Evolutionary conservation across 768 basidiomycete genomes (phyloP), one percentile per base, ranked within the genome.

Genomic region (Trichaptum fuscoviolaceum): DNA sequence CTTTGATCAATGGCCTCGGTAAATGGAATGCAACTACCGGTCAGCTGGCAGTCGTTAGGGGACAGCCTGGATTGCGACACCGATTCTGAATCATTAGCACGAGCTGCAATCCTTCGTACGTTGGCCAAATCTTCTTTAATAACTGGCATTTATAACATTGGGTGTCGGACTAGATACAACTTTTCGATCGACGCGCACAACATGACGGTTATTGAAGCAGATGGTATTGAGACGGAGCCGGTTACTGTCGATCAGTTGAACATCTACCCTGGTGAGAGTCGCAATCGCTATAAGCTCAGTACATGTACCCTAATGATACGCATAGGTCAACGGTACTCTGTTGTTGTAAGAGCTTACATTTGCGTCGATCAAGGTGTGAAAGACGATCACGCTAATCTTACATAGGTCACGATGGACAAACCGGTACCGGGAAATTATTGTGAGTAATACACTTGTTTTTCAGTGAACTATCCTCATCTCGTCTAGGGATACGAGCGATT

Each of bases 1-100:
- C 80, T 18, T 71, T 80, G 7, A 83, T 83, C 69, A 84, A 83
- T 60, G 83, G 83, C 1, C 57, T 76, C 1, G 83, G 83, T 24
- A 76, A 74, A 64, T 18, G 68, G 5, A 73, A 74, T 30, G 79
- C 76, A 1, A 73, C 79, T 1, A 67, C 71, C 10, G 64, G 73
- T 0, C 75, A 77, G 8, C 74, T 82, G 27, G 70, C 79, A 0
- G 77, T 83, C 42, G 70, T 82, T 62, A 75, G 72, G 35, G 82
- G 83, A 63, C 70, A 73, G 23, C 67, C 71, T 17, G 80, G 80
- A 8, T 76, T 71, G 63, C 76, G 59, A 61, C 59, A 61, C 23
- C 59, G 59, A 1, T 61, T 61, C 59, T 5, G 59, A 25, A 61
- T 61, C 12, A 61, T 61, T 34, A 61, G 59, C 18, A 61, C 59